phyloP scores from a whole-genome alignment of 441 rosid genomes.

The Aquilaria agallochum region DNA sequence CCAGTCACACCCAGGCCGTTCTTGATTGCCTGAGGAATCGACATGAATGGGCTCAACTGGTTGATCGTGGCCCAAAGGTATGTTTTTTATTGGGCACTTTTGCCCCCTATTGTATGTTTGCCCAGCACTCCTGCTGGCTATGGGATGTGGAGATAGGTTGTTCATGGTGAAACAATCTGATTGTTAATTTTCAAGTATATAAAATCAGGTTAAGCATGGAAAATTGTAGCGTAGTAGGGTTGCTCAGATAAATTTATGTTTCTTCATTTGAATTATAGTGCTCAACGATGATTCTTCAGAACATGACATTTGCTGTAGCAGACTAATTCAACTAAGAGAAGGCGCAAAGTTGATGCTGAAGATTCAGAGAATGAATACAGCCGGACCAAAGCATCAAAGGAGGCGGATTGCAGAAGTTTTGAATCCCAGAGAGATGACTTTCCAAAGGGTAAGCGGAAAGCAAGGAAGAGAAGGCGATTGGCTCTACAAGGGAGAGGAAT shows the following conservation, averaged over 20 bases:
- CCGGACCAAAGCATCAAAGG: slow-evolving; percentile 37
- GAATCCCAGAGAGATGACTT: slow-evolving; percentile 71
- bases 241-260: background rate
- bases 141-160: background rate
- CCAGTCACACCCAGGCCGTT: slow-evolving; percentile 98
- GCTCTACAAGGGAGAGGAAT: slow-evolving; percentile 70
- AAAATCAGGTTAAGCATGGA: background rate
- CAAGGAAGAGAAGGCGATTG: slow-evolving; percentile 70
- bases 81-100: slow-evolving; percentile 6
- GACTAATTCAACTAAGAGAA: slow-evolving; percentile 85
- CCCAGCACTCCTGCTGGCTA: background rate
- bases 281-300: slow-evolving; percentile 2
- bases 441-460: slow-evolving; percentile 83
- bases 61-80: slow-evolving; percentile 96
- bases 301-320: slow-evolving; percentile 26
- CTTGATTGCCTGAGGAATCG: slow-evolving; percentile 96
- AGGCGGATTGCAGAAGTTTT: slow-evolving; percentile 34
- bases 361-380: slow-evolving; percentile 62
- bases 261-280: background rate
- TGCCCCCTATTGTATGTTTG: slow-evolving; percentile 1
- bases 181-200: background rate
- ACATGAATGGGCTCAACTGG: slow-evolving; percentile 96
- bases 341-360: slow-evolving; percentile 76
- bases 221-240: too few species aligned
- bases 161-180: slow-evolving; percentile 4